Conservation (phyloP, 306 rosid genomes). For the Cucurbita pepo region DNA sequence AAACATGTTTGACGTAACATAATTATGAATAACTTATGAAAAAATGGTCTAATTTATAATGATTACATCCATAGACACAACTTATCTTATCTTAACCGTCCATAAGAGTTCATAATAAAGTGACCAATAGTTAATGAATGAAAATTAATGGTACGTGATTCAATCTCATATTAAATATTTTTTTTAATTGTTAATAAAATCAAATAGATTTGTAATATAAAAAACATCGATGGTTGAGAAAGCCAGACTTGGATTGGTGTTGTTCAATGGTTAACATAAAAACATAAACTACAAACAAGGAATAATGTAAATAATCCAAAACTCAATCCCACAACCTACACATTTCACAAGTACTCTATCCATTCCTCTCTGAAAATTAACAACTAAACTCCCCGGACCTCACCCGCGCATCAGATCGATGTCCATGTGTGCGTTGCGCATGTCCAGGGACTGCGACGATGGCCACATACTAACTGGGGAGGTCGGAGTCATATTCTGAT, state of each 20-base stretch:
- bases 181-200: no score
- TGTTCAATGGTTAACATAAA: neutral
- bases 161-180: no score
- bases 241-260: neutral
- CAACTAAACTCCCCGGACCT: conserved; percentile 2
- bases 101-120: no score
- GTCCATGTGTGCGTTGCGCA: conserved; percentile 72
- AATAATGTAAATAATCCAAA: neutral
- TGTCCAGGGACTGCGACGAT: conserved; percentile 47
- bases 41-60: no score
- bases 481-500: conserved; percentile 30
- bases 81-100: no score
- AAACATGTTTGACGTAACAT: no score
- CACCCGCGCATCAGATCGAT: conserved; percentile 95
- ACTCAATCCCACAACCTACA: neutral
- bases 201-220: no score
- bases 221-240: neutral
- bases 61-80: no score
- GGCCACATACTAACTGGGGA: conserved; percentile 62
- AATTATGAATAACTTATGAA: no score
- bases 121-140: no score
- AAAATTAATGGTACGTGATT: no score
- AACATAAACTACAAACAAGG: neutral
- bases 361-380: neutral
- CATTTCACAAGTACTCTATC: neutral